Evolutionary conservation across 495 filamentous ascomycete species (phyloP).

Genomic region (Gamarada debralockiae): DNA sequence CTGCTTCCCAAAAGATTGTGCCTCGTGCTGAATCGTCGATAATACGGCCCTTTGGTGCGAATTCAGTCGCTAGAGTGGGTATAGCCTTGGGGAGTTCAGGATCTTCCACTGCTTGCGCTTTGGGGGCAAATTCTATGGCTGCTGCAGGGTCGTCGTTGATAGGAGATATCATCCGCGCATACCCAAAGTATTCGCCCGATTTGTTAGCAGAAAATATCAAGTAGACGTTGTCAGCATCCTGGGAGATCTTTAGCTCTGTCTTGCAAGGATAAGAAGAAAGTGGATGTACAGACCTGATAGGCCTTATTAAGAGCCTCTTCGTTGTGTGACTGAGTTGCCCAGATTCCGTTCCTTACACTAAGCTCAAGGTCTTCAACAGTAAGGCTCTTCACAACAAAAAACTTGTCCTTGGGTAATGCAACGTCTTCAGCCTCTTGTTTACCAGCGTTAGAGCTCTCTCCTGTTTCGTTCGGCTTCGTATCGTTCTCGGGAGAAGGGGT

Average conservation of each 20-base stretch:
- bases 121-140: slow-evolving; percentile 59
- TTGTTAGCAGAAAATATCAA: slow-evolving; percentile 97
- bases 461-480: slow-evolving; percentile 23
- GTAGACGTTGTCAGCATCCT: slow-evolving; percentile 86
- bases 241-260: slow-evolving; percentile 5
- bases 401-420: slow-evolving; percentile 55
- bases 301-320: slow-evolving; percentile 80
- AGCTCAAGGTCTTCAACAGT: slow-evolving; percentile 91
- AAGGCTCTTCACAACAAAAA: slow-evolving; percentile 91
- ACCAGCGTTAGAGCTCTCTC: not conserved
- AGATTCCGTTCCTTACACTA: slow-evolving; percentile 82
- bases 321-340: slow-evolving; percentile 95
- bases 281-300: slow-evolving; percentile 60
- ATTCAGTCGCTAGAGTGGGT: slow-evolving; percentile 73
- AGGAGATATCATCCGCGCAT: slow-evolving; percentile 84
- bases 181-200: slow-evolving; percentile 96
- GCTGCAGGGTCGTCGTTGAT: slow-evolving; percentile 74
- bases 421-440: slow-evolving; percentile 13
- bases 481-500: slow-evolving; percentile 19
- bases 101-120: slow-evolving; percentile 53
- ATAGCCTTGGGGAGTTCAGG: slow-evolving; percentile 68
- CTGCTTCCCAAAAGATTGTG: slow-evolving; percentile 96
- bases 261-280: not conserved
- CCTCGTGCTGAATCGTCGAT: slow-evolving; percentile 91
- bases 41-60: slow-evolving; percentile 79